phyloP scores from a whole-genome alignment of 78 protist species.

The Guillardia theta region DNA sequence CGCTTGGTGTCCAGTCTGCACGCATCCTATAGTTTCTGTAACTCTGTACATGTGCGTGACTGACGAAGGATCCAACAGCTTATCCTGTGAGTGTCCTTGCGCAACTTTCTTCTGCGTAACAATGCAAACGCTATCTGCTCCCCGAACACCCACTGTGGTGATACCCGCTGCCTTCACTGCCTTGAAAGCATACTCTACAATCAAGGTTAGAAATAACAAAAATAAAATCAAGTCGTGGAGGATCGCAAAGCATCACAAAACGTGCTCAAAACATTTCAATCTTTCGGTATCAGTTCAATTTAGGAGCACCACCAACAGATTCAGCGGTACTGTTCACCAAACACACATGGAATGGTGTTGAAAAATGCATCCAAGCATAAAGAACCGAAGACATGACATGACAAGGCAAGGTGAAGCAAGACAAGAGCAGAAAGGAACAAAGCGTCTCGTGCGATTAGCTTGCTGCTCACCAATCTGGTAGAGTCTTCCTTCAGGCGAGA shows the following conservation, averaged over 20 bases:
- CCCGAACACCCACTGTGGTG: not conserved
- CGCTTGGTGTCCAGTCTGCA: conserved; percentile 83
- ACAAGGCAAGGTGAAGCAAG: too few relatives aligned
- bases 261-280: too few relatives aligned
- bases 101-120: conserved; percentile 46
- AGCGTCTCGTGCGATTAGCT: not conserved
- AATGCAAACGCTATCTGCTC: conserved; percentile 30
- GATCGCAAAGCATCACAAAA: too few relatives aligned
- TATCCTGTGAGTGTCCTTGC: conserved; percentile 71
- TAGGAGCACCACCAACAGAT: too few relatives aligned
- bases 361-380: too few relatives aligned
- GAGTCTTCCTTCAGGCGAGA: conserved; percentile 18
- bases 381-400: too few relatives aligned
- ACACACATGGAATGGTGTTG: too few relatives aligned
- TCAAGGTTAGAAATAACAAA: too few relatives aligned
- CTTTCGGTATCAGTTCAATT: too few relatives aligned
- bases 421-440: not conserved
- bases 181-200: conserved; percentile 37
- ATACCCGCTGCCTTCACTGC: conserved; percentile 1
- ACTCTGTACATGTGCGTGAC: conserved; percentile 82
- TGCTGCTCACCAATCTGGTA: conserved; percentile 25
- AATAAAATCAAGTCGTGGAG: too few relatives aligned
- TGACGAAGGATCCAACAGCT: conserved; percentile 80
- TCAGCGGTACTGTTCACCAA: too few relatives aligned
- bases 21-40: conserved; percentile 86